Percentiles rank a stretch among this genome's conserved stretches.
These are phyloP conservation scores for Cladosporium sp. DNA, from an alignment of 2,329 filamentous ascomycete genomes.

Conservation along the genomic window DNA sequence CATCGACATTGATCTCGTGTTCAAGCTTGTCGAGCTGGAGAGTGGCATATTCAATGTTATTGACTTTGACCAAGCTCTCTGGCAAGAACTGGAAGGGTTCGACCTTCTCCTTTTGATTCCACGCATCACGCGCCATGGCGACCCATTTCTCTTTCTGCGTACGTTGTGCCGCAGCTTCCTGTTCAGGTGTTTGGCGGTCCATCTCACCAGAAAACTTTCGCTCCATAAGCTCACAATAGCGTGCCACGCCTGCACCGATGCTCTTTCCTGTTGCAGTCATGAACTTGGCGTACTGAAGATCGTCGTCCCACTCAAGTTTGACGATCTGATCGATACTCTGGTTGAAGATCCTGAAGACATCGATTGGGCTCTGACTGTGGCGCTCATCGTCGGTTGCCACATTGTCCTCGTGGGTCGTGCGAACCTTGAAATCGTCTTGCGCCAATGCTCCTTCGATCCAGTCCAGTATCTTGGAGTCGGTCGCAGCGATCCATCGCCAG, in stretches of 20 bases:
- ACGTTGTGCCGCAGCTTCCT: slow-evolving; percentile 71
- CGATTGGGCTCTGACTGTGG: slow-evolving; percentile 88
- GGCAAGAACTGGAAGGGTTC: slow-evolving; percentile 96
- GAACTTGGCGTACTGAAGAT: slow-evolving; percentile 90
- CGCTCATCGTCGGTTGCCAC: slow-evolving; percentile 72
- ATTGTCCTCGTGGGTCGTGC: slow-evolving; percentile 47
- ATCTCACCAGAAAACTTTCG: slow-evolving; percentile 83
- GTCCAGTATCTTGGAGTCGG: slow-evolving; percentile 71
- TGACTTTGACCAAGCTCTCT: slow-evolving; percentile 94
- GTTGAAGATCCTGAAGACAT: slow-evolving; percentile 91
- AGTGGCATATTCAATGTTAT: slow-evolving; percentile 95
- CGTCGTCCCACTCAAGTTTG: slow-evolving; percentile 85
- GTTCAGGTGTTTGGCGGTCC: slow-evolving; percentile 84
- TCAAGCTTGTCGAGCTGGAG: slow-evolving; percentile 88
- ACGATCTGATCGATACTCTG: slow-evolving; percentile 85
- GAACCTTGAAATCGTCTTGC: slow-evolving; percentile 79
- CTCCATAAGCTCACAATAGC: slow-evolving; percentile 88
- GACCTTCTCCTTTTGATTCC: slow-evolving; percentile 85
- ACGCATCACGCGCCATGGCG: slow-evolving; percentile 88
- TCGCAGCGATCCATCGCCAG: slow-evolving; percentile 86
- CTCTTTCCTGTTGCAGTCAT: slow-evolving; percentile 90
- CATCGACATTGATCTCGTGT: slow-evolving; percentile 84
- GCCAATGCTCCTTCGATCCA: slow-evolving; percentile 90
- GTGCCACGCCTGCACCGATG: slow-evolving; percentile 75
- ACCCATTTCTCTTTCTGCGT: slow-evolving; percentile 90